Base-by-base conservation (phyloP, 192 early-diverging fungal species). In the Coemansia sp. region DNA sequence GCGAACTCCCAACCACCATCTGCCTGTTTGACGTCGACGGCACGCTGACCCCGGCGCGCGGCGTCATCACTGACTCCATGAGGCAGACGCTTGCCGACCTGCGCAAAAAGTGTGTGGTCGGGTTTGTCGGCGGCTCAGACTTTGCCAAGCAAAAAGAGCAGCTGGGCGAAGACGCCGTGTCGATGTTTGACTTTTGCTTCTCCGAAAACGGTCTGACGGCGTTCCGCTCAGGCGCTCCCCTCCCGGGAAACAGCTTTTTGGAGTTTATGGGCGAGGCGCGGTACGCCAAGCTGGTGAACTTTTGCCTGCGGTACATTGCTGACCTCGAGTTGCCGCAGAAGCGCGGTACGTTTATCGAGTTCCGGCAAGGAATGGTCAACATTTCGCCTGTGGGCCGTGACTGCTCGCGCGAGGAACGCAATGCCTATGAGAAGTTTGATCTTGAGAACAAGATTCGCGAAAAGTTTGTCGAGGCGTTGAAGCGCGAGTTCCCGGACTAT, bases 351-450 rank as follows among this genome's bases (percentile, higher is more conserved):
- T 98, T 98, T 76, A 68, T 98, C 70, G 97, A 98, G 82, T 98
- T 98, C 87, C 90, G 97, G 66, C 92, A 93, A 73, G 97, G 97
- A 60, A 98, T 99, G 95, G 90, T 99, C 82, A 99, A 99, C 82
- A 86, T 98, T 23, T 96, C 95, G 28, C 95, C 95, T 48, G 92
- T 98, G 55, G 97, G 95, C 56, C 90, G 97, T 42, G 94, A 94
- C 83, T 96, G 93, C 88, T 86, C 86, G 36, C 86, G 84, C 66
- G 82, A 88, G 38, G 95, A 99, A 78, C 88, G 97, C 67, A 88
- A 88, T 69, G 90, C 93, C 61, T 99, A 93, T 71, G 93, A 98
- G 68, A 79, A 77, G 66, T 98, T 88, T 66, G 97, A 99, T 76
- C 85, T 92, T 54, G 77, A 85, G 71, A 86, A 91, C 85, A 84